Percentiles rank a stretch among this genome's conserved stretches.
phyloP scores from a whole-genome alignment of 306 rosid genomes.

The Trichosanthes truncata region DNA sequence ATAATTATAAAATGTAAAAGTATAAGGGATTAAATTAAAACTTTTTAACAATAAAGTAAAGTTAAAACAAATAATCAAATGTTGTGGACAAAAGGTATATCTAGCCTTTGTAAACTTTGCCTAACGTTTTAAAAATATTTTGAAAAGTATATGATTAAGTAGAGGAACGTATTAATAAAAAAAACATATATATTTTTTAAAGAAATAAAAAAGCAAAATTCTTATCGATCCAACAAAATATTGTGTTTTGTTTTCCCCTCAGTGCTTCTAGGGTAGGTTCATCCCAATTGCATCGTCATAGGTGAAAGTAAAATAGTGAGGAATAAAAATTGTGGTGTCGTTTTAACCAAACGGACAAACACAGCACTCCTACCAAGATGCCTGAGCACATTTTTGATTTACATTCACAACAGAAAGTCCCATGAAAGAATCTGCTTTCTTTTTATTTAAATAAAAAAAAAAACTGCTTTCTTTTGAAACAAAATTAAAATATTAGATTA shows the following conservation, averaged over 20 bases:
- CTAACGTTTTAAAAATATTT: too few species aligned
- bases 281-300: slow-evolving; percentile 1
- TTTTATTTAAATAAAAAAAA: too few species aligned
- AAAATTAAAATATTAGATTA: neutral
- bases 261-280: neutral
- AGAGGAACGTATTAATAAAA: too few species aligned
- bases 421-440: slow-evolving; percentile 1
- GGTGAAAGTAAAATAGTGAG: neutral
- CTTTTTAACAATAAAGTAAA: too few species aligned
- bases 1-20: too few species aligned
- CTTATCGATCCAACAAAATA: neutral
- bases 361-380: neutral
- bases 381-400: neutral
- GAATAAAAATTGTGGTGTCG: neutral
- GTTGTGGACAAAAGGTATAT: too few species aligned
- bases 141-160: too few species aligned
- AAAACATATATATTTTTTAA: too few species aligned
- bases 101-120: too few species aligned
- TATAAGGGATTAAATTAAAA: too few species aligned
- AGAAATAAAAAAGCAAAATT: neutral
- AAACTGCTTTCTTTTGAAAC: neutral
- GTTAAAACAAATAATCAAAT: too few species aligned
- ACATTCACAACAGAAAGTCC: neutral
- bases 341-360: neutral
- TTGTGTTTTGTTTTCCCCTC: neutral